A percentile compares a stretch with the other conserved stretches of the same genome.
Conservation (phyloP, 179 eudicot species). For the Heliamphora pulchella region DNA sequence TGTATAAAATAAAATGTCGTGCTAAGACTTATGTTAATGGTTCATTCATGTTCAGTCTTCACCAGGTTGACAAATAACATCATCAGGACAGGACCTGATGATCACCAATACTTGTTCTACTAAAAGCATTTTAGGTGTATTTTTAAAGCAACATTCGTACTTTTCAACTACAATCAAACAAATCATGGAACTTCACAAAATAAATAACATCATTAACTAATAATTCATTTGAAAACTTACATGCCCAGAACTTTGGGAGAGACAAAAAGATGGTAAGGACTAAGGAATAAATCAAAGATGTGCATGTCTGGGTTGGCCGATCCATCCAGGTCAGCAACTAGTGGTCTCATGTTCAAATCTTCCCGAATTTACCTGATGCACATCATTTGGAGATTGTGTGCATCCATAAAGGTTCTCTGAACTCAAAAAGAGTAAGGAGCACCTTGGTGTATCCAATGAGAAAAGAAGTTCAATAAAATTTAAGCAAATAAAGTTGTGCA, state of each 20-base stretch:
- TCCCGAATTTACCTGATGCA: not conserved
- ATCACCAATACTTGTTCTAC: not conserved
- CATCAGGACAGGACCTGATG: conserved; percentile 1
- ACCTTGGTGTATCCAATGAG: conserved; percentile 11
- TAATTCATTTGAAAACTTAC: not conserved
- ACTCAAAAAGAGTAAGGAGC: not conserved
- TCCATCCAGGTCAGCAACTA: too few species aligned
- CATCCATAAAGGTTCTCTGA: not conserved
- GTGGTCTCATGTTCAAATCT: not conserved
- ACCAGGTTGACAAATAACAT: not conserved
- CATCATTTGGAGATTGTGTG: not conserved
- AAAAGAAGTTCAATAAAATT: not conserved
- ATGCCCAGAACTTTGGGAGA: not conserved
- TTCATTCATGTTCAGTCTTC: not conserved
- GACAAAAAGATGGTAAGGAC: not conserved
- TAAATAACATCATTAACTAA: not conserved
- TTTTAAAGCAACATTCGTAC: not conserved
- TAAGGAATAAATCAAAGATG: not conserved
- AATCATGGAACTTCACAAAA: not conserved
- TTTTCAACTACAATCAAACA: conserved; percentile 2
- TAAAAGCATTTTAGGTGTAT: too few species aligned
- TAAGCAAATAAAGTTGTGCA: not conserved
- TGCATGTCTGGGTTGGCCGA: too few species aligned
- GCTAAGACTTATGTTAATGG: not conserved
- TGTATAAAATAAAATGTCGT: not conserved